These are phyloP conservation scores for Plasmodium fragile DNA, from an alignment of 169 alveolate genomes.

Conservation along the genomic window DNA sequence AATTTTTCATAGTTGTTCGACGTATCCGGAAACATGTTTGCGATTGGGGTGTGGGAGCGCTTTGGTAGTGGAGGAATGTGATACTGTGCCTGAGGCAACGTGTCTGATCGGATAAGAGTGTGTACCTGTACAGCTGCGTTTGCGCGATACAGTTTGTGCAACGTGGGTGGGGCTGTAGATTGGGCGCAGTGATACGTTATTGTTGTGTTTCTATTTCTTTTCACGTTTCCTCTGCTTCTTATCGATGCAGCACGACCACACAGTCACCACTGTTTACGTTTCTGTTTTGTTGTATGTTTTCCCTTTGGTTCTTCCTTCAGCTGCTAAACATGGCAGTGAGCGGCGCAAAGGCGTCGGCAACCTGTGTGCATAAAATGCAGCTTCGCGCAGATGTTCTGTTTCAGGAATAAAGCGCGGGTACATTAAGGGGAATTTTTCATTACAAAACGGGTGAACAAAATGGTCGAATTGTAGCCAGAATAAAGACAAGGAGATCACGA, in stretches of 20 bases:
- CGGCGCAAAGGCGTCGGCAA: background rate
- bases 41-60: background rate
- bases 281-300: background rate
- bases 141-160: background rate
- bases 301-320: background rate
- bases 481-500: background rate
- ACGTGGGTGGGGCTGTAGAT: background rate
- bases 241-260: background rate
- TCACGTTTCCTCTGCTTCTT: background rate
- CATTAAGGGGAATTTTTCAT: background rate
- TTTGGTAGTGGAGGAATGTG: background rate
- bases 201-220: background rate
- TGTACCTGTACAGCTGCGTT: background rate
- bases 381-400: background rate
- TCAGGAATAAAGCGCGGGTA: background rate
- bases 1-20: slow-evolving; percentile 17
- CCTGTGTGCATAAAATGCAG: background rate
- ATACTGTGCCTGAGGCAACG: background rate
- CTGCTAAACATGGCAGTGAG: background rate
- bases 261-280: background rate
- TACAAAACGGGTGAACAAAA: background rate
- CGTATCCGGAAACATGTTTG: slow-evolving; percentile 1
- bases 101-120: background rate
- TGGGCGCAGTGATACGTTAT: background rate
- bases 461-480: background rate